phyloP scores from a whole-genome alignment of 2,329 filamentous ascomycete species.

The Colletotrichum tropicicola region DNA sequence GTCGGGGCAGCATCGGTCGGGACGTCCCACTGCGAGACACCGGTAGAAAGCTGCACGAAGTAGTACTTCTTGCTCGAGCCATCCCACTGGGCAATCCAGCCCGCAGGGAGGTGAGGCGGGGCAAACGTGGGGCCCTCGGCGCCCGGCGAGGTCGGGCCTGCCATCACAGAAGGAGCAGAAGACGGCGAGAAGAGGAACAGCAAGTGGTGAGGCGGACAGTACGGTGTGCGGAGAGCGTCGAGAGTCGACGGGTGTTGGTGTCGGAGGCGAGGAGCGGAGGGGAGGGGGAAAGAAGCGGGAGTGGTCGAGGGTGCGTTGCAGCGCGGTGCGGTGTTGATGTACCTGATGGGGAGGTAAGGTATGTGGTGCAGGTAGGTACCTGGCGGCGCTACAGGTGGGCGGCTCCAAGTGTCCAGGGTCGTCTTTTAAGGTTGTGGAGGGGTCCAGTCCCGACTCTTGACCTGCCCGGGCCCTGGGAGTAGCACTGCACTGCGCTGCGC shows the following conservation, averaged over 20 bases:
- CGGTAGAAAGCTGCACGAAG: conserved; percentile 77
- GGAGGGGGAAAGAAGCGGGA: background rate
- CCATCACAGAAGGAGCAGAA: conserved; percentile 48
- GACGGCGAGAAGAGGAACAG: background rate
- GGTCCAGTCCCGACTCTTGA: background rate
- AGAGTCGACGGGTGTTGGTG: conserved; percentile 8
- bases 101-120: conserved; percentile 68
- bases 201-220: background rate
- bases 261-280: background rate
- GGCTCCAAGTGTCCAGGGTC: background rate
- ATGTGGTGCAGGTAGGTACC: conserved; percentile 1
- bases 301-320: background rate
- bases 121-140: conserved; percentile 67
- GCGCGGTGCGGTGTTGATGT: conserved; percentile 6
- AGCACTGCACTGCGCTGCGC: too few species aligned
- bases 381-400: background rate
- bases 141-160: conserved; percentile 65
- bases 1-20: conserved; percentile 71
- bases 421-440: background rate
- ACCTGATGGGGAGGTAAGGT: background rate
- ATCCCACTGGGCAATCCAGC: conserved; percentile 78
- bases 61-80: conserved; percentile 72
- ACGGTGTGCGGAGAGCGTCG: background rate
- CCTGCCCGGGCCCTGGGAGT: too few species aligned
- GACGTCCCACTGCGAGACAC: conserved; percentile 78